Conservation (phyloP, 2,329 filamentous ascomycete genomes). For the Colletotrichum spaethianum region DNA sequence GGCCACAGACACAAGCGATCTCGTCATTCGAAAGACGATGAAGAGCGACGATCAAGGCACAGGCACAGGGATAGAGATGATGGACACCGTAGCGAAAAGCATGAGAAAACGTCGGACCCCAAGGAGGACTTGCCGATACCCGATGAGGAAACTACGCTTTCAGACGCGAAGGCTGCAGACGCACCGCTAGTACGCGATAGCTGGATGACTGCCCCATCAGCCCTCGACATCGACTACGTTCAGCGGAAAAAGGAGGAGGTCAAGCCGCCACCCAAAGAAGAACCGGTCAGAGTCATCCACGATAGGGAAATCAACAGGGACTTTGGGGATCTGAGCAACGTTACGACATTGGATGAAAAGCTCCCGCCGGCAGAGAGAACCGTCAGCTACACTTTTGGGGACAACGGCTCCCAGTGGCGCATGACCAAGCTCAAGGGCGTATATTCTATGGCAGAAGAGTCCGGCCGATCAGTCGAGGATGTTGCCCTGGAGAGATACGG, state of each 20-base stretch:
- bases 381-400: slow-evolving; percentile 88
- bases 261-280: slow-evolving; percentile 68
- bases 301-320: slow-evolving; percentile 83
- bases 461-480: slow-evolving; percentile 81
- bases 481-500: slow-evolving; percentile 88
- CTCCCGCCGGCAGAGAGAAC: slow-evolving; percentile 62
- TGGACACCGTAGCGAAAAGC: slow-evolving; percentile 41
- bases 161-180: slow-evolving; percentile 47
- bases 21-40: slow-evolving; percentile 67
- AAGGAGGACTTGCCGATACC: slow-evolving; percentile 67
- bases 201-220: slow-evolving; percentile 90
- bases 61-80: slow-evolving; percentile 43
- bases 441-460: slow-evolving; percentile 84
- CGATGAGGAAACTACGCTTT: slow-evolving; percentile 58
- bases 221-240: slow-evolving; percentile 85
- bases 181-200: slow-evolving; percentile 77
- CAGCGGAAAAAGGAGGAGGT: slow-evolving; percentile 70
- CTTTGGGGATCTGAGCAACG: slow-evolving; percentile 72
- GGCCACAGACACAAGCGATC: slow-evolving; percentile 76
- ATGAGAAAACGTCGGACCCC: slow-evolving; percentile 60
- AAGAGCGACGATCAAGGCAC: slow-evolving; percentile 52
- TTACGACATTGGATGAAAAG: slow-evolving; percentile 65
- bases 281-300: slow-evolving; percentile 81
- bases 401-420: slow-evolving; percentile 91
- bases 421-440: slow-evolving; percentile 95